phyloP scores from a whole-genome alignment of 495 filamentous ascomycete species.

The Neurospora sp. region DNA sequence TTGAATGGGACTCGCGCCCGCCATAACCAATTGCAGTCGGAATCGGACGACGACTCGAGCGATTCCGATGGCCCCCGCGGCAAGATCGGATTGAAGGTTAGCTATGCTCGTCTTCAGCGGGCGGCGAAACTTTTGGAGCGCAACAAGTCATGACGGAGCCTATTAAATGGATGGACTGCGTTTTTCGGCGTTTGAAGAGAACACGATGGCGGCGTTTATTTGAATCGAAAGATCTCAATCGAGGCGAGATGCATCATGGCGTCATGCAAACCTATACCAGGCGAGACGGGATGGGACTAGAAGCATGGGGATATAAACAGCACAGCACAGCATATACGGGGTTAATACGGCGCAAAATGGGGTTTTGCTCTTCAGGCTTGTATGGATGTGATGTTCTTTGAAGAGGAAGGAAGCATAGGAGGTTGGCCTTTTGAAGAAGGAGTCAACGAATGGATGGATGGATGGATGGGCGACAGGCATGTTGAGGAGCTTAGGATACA shows the following conservation, averaged over 20 bases:
- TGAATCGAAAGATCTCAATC: background rate
- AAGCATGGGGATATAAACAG: background rate
- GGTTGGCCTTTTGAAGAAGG: background rate
- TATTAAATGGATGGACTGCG: too few species aligned
- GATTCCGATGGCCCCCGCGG: conserved; percentile 8
- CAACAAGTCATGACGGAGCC: background rate
- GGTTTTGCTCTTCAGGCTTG: background rate
- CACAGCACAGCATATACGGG: background rate
- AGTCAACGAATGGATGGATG: background rate
- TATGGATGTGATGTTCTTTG: background rate
- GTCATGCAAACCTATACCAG: background rate
- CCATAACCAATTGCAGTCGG: background rate
- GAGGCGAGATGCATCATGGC: background rate
- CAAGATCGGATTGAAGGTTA: conserved; percentile 2
- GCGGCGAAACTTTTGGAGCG: conserved; percentile 16
- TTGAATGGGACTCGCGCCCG: background rate
- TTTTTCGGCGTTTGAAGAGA: too few species aligned
- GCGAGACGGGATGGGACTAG: background rate
- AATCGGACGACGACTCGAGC: background rate
- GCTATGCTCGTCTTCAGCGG: conserved; percentile 12
- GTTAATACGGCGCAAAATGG: background rate
- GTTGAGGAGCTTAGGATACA: background rate
- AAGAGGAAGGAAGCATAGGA: background rate
- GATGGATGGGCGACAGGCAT: background rate
- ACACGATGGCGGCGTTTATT: background rate